Evolutionary conservation across 257 asterid species (phyloP).

Genomic region (Catharanthus roseus): DNA sequence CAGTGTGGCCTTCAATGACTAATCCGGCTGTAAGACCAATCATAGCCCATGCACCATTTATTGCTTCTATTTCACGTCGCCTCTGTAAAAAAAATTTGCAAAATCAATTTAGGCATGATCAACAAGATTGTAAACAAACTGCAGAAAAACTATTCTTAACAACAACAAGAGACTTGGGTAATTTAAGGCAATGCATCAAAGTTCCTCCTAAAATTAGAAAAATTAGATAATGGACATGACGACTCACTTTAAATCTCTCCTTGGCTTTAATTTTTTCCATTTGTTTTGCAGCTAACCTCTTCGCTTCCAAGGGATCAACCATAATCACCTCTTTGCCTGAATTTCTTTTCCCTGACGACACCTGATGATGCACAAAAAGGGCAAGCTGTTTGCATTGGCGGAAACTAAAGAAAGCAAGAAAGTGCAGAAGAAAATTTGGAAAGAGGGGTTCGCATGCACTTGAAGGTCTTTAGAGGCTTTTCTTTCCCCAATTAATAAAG

Average conservation of each 20-base stretch:
- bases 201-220: not conserved
- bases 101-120: not conserved
- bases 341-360: conserved; percentile 35
- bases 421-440: too few species aligned
- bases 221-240: not conserved
- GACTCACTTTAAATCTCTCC: conserved; percentile 60
- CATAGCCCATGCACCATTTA: conserved; percentile 98
- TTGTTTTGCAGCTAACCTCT: conserved; percentile 83
- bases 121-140: too few species aligned
- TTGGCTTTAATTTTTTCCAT: conserved; percentile 75
- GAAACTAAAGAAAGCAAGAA: too few species aligned
- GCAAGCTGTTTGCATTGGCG: not conserved
- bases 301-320: conserved; percentile 99
- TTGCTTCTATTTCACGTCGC: conserved; percentile 68
- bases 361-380: conserved; percentile 32
- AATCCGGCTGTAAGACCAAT: conserved; percentile 87
- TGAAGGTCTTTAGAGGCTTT: too few species aligned
- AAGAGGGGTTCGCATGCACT: too few species aligned
- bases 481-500: too few species aligned
- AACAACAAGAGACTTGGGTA: not conserved
- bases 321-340: conserved; percentile 54
- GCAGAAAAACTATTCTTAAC: too few species aligned
- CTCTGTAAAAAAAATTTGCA: conserved; percentile 26
- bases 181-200: not conserved
- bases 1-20: conserved; percentile 79